Base-by-base conservation (phyloP, 345 rosid genomes). In the Ricinus communis region DNA sequence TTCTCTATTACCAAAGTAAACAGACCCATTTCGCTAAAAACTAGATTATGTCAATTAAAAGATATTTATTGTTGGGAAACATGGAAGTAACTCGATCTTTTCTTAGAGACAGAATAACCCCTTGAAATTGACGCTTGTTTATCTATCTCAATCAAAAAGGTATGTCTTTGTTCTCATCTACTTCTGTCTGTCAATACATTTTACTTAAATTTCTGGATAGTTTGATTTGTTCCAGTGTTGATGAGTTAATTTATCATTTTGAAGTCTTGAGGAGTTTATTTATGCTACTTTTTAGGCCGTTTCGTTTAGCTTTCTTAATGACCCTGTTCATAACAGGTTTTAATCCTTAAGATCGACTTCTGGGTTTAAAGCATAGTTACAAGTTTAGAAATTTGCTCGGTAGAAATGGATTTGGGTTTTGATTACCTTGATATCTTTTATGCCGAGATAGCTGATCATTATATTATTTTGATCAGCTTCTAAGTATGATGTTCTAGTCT, bases 321-420 rank as follows among this genome's bases (percentile, higher is more conserved):
- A 11, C 41, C 40, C 51, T 15, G 19, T 38, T 60, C 11, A 33
- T 14, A 5, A 1, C n/a, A 63, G 21, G 30, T 51, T 54, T 53
- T 10, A 33, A 28, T 41, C 25, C 52, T 54, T 41, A n/a, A 50
- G 15, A 60, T 38, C 59, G 10, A 51, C 15, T 60, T 71, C 49
- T 62, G 66, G 62, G 62, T 52, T 41, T 52, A 22, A 62, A n/a
- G 16, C 22, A 49, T 8, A 49, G 25, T 55, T 8, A 33, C 6
- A 38, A 25, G 30, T 71, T 43, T 3, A 43, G 1, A 43, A 4
- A 16, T 2, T 12, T 38, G 33, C 8, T 21, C 7, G 15, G 5
- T 56, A 36, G 51, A 18, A 2, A 15, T 16, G 51, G 21, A 66
- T 25, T 73, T 66, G 40, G n/a, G 58, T 33, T 65, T 72, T 72